These are phyloP conservation scores for Fusarium brachygibbosum DNA, from an alignment of 2,329 filamentous ascomycete genomes.

Conservation along the genomic window DNA sequence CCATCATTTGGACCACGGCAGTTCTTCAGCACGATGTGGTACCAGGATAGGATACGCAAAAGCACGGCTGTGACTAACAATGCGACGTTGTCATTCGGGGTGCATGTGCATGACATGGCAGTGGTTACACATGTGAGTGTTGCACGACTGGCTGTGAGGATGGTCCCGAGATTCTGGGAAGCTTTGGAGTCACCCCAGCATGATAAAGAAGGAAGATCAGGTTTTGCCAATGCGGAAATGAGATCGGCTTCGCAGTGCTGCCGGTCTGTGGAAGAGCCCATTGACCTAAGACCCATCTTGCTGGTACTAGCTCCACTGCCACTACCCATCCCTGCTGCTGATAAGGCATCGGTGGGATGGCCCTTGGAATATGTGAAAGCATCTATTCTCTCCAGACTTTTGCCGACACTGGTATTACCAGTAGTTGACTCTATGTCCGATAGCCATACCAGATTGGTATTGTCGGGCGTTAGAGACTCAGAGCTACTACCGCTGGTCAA, in stretches of 20 bases:
- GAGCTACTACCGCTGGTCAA: slow-evolving; percentile 3
- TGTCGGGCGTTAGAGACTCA: slow-evolving; percentile 6
- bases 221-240: slow-evolving; percentile 8
- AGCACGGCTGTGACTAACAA: slow-evolving; percentile 3
- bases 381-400: not conserved
- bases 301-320: not conserved
- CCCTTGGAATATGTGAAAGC: not conserved
- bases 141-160: slow-evolving; percentile 9
- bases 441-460: slow-evolving; percentile 3
- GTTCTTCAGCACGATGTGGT: slow-evolving; percentile 10
- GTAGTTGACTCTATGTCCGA: slow-evolving; percentile 4
- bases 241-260: slow-evolving; percentile 7
- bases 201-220: slow-evolving; percentile 3
- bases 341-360: not conserved
- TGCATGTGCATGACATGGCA: slow-evolving; percentile 13
- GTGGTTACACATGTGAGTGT: not conserved
- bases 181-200: slow-evolving; percentile 1
- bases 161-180: slow-evolving; percentile 9
- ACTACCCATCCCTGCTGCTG: not conserved
- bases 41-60: slow-evolving; percentile 10
- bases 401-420: not conserved
- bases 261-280: not conserved
- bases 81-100: slow-evolving; percentile 2
- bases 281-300: not conserved
- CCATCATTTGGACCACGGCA: not conserved